Conservation (phyloP, 1,139 yeast genomes). For the Saccharomycopsis crataegensis region DNA sequence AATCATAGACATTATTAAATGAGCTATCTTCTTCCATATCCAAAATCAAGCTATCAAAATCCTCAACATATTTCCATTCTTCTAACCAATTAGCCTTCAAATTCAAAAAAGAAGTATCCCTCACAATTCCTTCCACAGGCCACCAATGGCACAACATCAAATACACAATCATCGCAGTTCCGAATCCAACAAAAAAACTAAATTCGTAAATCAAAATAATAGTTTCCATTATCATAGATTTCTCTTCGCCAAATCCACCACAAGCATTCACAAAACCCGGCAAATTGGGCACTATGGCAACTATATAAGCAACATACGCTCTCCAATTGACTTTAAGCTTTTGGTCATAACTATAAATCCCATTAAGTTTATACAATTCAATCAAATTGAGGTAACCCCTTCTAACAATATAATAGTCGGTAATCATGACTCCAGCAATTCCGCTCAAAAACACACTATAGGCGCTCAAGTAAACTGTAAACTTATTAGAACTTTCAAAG, state of each 20-base stretch:
- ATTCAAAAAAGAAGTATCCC: conserved; percentile 5
- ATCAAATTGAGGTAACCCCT: conserved; percentile 61
- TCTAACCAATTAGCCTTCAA: conserved; percentile 56
- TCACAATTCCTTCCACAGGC: conserved; percentile 51
- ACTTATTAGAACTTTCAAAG: conserved; percentile 62
- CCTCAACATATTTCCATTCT: conserved; percentile 52
- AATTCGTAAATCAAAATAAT: conserved; percentile 49
- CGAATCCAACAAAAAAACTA: conserved; percentile 70
- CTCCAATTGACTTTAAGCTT: conserved; percentile 44
- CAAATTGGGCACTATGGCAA: conserved; percentile 75
- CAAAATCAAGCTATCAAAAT: not conserved
- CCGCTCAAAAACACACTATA: conserved; percentile 82
- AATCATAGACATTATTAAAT: no score
- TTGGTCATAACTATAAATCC: not conserved
- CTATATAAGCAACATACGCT: conserved; percentile 61
- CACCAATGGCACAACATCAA: conserved; percentile 40
- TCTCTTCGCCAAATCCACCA: not conserved
- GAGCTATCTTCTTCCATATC: not conserved
- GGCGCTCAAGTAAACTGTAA: conserved; percentile 79
- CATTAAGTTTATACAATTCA: conserved; percentile 43
- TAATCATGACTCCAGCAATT: conserved; percentile 74
- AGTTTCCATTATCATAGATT: not conserved
- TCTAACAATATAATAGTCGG: conserved; percentile 71
- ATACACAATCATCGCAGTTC: conserved; percentile 46
- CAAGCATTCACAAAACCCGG: conserved; percentile 40